These are phyloP conservation scores for Backusella tarrabulga DNA, from an alignment of 192 early-diverging fungal species.

Conservation along the genomic window DNA sequence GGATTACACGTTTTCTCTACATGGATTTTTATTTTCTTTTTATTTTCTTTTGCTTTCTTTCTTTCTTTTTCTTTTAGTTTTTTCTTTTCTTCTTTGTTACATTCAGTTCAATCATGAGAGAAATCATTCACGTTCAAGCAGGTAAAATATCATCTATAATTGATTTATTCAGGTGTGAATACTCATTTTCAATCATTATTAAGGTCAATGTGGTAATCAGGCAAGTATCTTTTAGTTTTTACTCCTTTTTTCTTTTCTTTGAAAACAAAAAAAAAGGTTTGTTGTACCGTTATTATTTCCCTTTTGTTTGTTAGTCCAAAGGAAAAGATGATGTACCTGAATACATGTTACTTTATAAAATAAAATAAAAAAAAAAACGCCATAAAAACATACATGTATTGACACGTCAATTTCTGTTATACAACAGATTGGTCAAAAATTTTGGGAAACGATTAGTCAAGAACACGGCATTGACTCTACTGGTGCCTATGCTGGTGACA, in stretches of 20 bases:
- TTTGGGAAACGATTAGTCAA: conserved; percentile 84
- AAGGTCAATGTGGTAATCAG: conserved; percentile 57
- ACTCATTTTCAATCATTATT: conserved; percentile 12
- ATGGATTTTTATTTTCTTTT: neutral
- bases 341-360: neutral
- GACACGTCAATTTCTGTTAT: neutral
- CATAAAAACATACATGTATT: neutral
- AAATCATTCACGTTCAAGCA: conserved; percentile 57
- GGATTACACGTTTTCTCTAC: neutral
- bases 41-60: neutral
- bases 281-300: neutral
- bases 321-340: neutral
- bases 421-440: conserved; percentile 73
- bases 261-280: neutral
- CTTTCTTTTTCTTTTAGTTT: neutral
- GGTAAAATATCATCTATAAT: conserved; percentile 34
- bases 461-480: conserved; percentile 76
- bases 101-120: conserved; percentile 43
- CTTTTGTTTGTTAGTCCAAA: neutral
- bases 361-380: neutral
- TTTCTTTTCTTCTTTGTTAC: conserved; percentile 3
- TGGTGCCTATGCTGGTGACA: conserved; percentile 60
- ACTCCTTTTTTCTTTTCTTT: neutral
- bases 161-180: neutral
- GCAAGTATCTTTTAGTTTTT: conserved; percentile 5